These are phyloP conservation scores for Aspergillus ellipticus DNA, from an alignment of 495 filamentous ascomycete species.

Conservation along the genomic window DNA sequence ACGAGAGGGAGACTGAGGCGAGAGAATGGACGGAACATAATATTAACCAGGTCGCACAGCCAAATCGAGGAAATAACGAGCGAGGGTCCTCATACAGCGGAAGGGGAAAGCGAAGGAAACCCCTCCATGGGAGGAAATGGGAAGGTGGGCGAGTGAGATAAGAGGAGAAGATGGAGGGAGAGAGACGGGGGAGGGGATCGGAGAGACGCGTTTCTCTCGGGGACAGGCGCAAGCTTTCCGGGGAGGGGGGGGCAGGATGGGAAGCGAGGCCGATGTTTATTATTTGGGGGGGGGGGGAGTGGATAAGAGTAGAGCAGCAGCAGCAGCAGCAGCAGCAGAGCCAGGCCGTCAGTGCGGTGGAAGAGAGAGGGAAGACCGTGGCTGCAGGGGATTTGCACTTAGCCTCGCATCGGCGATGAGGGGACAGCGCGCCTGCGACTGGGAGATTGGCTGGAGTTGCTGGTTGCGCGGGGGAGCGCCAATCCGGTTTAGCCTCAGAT, in stretches of 20 bases:
- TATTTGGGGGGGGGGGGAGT: not conserved
- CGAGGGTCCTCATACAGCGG: constrained; percentile 14
- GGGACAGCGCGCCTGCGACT: too few relatives aligned
- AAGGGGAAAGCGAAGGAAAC: constrained; percentile 15
- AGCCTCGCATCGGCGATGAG: not conserved
- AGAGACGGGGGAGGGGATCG: constrained; percentile 1
- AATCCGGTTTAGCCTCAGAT: not conserved
- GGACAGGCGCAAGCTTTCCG: not conserved
- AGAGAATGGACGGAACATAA: constrained; percentile 14
- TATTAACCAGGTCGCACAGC: constrained; percentile 11
- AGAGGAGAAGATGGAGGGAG: constrained; percentile 6
- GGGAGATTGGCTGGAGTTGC: not conserved
- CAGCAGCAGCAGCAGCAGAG: not conserved
- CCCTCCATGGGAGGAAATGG: constrained; percentile 19
- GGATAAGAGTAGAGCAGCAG: constrained; percentile 10
- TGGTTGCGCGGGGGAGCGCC: not conserved
- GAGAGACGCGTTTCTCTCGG: not conserved
- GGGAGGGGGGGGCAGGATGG: not conserved
- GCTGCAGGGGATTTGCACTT: not conserved
- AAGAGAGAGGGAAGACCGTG: not conserved
- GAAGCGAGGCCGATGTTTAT: not conserved
- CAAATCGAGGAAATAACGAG: constrained; percentile 11
- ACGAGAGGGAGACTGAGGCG: constrained; percentile 8
- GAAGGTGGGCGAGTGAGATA: constrained; percentile 4
- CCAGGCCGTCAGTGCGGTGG: not conserved